These are phyloP conservation scores for Barnettozyma botsteinii DNA, from an alignment of 805 yeast species.

Conservation along the genomic window DNA sequence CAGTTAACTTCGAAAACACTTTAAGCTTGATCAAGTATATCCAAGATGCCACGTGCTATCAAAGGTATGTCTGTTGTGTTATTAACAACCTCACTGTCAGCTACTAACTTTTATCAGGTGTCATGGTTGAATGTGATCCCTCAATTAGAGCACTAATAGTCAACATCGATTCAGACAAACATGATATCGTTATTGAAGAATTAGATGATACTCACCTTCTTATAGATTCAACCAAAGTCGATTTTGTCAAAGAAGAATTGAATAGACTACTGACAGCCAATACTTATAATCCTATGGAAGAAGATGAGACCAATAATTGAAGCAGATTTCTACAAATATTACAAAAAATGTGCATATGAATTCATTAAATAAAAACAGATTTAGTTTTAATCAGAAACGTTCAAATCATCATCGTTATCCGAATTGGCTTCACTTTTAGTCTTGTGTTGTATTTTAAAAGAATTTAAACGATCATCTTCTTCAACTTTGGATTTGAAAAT, in stretches of 20 bases:
- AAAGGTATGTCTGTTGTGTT: slow-evolving; percentile 33
- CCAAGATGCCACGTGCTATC: slow-evolving; percentile 46
- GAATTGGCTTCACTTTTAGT: background rate
- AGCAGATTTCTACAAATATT: background rate
- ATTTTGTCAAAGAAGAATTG: slow-evolving; percentile 69
- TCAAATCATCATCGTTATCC: slow-evolving; percentile 14
- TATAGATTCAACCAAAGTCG: slow-evolving; percentile 72
- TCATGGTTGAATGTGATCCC: slow-evolving; percentile 72
- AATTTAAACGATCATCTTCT: background rate
- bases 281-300: slow-evolving; percentile 79
- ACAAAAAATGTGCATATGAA: too few species aligned
- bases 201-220: slow-evolving; percentile 87
- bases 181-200: slow-evolving; percentile 73
- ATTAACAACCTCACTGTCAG: too few species aligned
- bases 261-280: slow-evolving; percentile 73
- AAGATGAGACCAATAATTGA: slow-evolving; percentile 41
- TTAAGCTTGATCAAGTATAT: too few species aligned
- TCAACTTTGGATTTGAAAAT: slow-evolving; percentile 26
- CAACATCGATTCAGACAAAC: slow-evolving; percentile 68
- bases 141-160: slow-evolving; percentile 83
- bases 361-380: too few species aligned
- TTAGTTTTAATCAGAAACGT: slow-evolving; percentile 2
- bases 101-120: slow-evolving; percentile 28
- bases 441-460: background rate
- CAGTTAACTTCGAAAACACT: too few species aligned